A percentile compares a stretch with the other conserved stretches of the same genome.
phyloP scores from a whole-genome alignment of 495 filamentous ascomycete species.

The Aspergillus cavernicola region DNA sequence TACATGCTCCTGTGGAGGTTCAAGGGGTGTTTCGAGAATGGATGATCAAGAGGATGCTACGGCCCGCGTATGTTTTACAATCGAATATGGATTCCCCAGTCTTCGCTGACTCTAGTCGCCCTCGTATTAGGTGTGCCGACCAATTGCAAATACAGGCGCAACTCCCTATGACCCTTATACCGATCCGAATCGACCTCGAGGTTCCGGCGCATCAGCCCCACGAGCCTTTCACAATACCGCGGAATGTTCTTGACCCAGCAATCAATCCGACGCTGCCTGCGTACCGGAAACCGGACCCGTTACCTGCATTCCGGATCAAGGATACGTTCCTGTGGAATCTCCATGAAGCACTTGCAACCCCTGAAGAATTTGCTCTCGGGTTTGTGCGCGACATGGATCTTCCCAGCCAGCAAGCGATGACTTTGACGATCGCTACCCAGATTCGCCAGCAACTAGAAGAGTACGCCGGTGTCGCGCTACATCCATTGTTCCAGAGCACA shows the following conservation, averaged over 20 bases:
- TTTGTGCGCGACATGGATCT: conserved; percentile 94
- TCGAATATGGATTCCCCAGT: background rate
- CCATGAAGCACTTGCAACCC: conserved; percentile 89
- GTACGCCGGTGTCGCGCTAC: conserved; percentile 89
- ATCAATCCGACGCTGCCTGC: conserved; percentile 64
- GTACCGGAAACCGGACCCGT: conserved; percentile 72
- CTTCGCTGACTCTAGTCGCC: conserved; percentile 17
- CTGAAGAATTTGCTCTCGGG: conserved; percentile 87
- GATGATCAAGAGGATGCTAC: conserved; percentile 75
- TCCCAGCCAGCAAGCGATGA: conserved; percentile 63
- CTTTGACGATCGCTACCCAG: conserved; percentile 80
- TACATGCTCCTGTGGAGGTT: conserved; percentile 71
- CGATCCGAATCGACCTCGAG: conserved; percentile 94
- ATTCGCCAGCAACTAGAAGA: conserved; percentile 95
- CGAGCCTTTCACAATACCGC: conserved; percentile 66
- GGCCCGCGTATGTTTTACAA: conserved; percentile 38
- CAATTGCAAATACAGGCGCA: conserved; percentile 80
- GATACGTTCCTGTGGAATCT: conserved; percentile 97
- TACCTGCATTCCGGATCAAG: conserved; percentile 80
- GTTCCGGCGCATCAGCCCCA: conserved; percentile 73
- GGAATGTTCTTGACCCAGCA: conserved; percentile 55
- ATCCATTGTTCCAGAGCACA: conserved; percentile 76
- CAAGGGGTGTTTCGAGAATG: conserved; percentile 92
- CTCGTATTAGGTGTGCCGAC: conserved; percentile 39
- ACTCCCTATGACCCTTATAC: conserved; percentile 85